Evolutionary conservation across 805 yeast genomes (phyloP), one percentile per base, ranked within the genome.

Genomic region (Nakazawaea ernobii): DNA sequence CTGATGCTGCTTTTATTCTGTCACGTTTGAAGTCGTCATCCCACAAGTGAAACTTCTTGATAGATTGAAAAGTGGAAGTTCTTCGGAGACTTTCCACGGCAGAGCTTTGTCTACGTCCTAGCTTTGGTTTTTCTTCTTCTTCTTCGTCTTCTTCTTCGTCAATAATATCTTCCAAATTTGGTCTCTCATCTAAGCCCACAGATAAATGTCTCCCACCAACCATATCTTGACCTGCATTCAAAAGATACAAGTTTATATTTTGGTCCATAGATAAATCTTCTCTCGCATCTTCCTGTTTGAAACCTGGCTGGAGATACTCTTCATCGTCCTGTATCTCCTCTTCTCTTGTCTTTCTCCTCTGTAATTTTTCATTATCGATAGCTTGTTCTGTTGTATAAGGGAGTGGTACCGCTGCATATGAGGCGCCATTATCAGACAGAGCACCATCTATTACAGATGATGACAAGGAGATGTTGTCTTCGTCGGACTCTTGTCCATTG

Each of bases 151-250:
- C 39, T 6, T 30, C 8, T 33, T n/a, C 14, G 27, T 24, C 39
- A 15, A 15, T 9, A n/a, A 26, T 15, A 6, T 20, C 33, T 13
- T n/a, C 27, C 39, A 17, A 7, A 13, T 28, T 15, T 6, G 42
- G 42, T n/a, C 17, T 28, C 28, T 17, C 20, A 11, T 45, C 44
- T 40, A 45, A 30, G 1, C 43, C 48, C 15, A 45, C 43, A 9
- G 48, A 45, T 35, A 45, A 35, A 45, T 45, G 48, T n/a, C 48
- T 24, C 3, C 35, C 43, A 7, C 43, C 48, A 10, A 37, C 27
- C 35, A 45, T 15, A 32, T 45, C 48, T 9, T 30, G 28, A 27
- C 6, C 6, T 10, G 4, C 15, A 11, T 35, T 15, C 35, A 39
- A 8, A n/a, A 45, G 44, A 35, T 27, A 45, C 30, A 39, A 27